Evolutionary conservation across 352 stramenopile species (phyloP).

Genomic region (Pseudoperonospora humuli): DNA sequence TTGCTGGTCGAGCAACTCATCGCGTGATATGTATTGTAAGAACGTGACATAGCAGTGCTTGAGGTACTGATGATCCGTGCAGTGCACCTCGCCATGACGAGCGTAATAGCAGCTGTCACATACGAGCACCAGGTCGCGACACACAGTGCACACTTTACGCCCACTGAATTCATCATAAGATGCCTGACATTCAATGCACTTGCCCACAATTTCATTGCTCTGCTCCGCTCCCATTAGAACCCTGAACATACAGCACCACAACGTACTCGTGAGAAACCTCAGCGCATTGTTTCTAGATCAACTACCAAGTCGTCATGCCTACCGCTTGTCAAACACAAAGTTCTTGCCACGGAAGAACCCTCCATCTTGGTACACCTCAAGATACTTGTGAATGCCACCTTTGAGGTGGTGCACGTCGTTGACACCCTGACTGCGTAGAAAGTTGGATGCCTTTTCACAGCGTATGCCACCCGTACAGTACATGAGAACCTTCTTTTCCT

Average conservation of each 20-base stretch:
- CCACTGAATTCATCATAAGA: constrained; percentile 57
- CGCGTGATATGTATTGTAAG: constrained; percentile 48
- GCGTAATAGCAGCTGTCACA: constrained; percentile 55
- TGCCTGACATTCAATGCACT: constrained; percentile 57
- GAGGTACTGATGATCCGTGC: constrained; percentile 61
- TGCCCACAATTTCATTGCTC: constrained; percentile 52
- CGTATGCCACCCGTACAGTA: constrained; percentile 75
- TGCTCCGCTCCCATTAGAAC: constrained; percentile 53
- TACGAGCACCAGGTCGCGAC: constrained; percentile 60
- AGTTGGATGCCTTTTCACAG: constrained; percentile 71
- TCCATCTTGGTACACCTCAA: constrained; percentile 49
- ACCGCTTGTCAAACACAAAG: constrained; percentile 78
- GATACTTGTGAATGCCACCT: constrained; percentile 72
- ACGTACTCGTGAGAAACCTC: not conserved
- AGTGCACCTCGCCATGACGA: constrained; percentile 61
- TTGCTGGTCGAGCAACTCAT: constrained; percentile 38
- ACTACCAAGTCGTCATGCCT: no score
- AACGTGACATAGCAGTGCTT: constrained; percentile 71
- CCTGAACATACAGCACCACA: constrained; percentile 12
- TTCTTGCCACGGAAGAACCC: constrained; percentile 71
- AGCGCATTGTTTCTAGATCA: no score
- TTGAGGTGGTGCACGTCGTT: constrained; percentile 62
- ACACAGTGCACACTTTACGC: constrained; percentile 64
- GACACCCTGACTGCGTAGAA: constrained; percentile 45
- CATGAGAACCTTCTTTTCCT: constrained; percentile 68